Base-by-base conservation (phyloP, 2,329 filamentous ascomycete genomes). In the Daldinia eschscholtzii region DNA sequence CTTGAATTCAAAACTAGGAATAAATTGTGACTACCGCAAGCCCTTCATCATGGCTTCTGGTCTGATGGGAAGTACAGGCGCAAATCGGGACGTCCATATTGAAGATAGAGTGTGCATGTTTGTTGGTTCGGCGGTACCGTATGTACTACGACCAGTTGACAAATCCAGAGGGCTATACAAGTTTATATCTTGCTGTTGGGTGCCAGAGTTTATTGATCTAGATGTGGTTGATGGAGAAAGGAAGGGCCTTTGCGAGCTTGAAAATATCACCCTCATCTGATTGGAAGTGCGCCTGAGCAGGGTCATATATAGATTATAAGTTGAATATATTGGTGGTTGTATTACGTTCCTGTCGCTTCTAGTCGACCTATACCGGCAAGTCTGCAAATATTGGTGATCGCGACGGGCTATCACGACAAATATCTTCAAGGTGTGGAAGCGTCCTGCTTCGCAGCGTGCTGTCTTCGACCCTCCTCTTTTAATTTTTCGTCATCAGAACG, bases 401-500 rank as follows among this genome's bases (percentile, higher is more conserved):
- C 28, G 52, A 37, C 18, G 28, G 28, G 39, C 3, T 9, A 15
- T 26, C 10, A 2, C 12, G 12, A 13, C 35, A 15, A 15, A 56
- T 42, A 44, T 33, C 0, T 30, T 70, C 12, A 68, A 61, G 64
- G 55, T 9, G 50, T 13, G 12, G 64, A 39, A 6, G 35, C 37
- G n/a, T 13, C 57, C 20, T 65, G 23, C 46, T 66, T 67, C 20
- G 33, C 30, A 23, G 41, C 58, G 28, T 68, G 39, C 20, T 57
- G 44, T 15, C 56, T 72, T 23, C 72, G 66, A 9, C 68, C 72
- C 44, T 74, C 68, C 50, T 74, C 71, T 46, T 76, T 76, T 2
- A 76, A 61, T 50, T 74, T 76, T 2, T 71, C 75, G 37, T 82
- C 81, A 53, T 82, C 81, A 0, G 80, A 77, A 6, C 80, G 71